phyloP scores from a whole-genome alignment of 768 basidiomycete species.

The Podaxis sp. region DNA sequence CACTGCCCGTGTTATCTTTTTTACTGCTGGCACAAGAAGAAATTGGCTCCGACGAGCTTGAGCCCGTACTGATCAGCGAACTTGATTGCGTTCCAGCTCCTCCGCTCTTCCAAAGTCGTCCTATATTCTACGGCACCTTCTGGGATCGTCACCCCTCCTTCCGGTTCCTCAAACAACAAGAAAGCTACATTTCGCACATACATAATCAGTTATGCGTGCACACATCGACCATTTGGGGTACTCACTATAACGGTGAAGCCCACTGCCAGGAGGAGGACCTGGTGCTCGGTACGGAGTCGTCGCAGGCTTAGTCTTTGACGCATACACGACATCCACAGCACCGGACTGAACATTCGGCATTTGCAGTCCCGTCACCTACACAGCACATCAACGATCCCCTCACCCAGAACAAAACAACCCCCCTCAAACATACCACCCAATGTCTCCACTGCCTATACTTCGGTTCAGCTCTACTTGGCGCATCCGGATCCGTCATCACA shows the following conservation, averaged over 20 bases:
- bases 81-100: slow-evolving; percentile 48
- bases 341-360: slow-evolving; percentile 18
- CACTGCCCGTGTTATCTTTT: not conserved
- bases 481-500: slow-evolving; percentile 57
- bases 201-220: not conserved
- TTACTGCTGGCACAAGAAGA: slow-evolving; percentile 29
- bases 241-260: too few relatives aligned
- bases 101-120: slow-evolving; percentile 37
- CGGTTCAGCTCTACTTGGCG: slow-evolving; percentile 45
- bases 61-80: slow-evolving; percentile 51
- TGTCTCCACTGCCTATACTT: slow-evolving; percentile 51
- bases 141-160: slow-evolving; percentile 35
- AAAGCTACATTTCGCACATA: slow-evolving; percentile 33
- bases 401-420: not conserved
- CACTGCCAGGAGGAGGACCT: slow-evolving; percentile 38
- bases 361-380: slow-evolving; percentile 33
- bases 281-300: slow-evolving; percentile 56
- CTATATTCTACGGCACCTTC: slow-evolving; percentile 41
- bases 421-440: slow-evolving; percentile 38
- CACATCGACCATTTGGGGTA: not conserved
- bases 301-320: slow-evolving; percentile 39
- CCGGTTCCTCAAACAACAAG: slow-evolving; percentile 58
- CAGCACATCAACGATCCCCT: slow-evolving; percentile 4
- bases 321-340: slow-evolving; percentile 28
- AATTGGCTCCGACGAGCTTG: slow-evolving; percentile 56